Evolutionary conservation across 148 eudicot genomes (phyloP), one percentile per base, ranked within the genome.

Genomic region (Persicaria tinctoria): DNA sequence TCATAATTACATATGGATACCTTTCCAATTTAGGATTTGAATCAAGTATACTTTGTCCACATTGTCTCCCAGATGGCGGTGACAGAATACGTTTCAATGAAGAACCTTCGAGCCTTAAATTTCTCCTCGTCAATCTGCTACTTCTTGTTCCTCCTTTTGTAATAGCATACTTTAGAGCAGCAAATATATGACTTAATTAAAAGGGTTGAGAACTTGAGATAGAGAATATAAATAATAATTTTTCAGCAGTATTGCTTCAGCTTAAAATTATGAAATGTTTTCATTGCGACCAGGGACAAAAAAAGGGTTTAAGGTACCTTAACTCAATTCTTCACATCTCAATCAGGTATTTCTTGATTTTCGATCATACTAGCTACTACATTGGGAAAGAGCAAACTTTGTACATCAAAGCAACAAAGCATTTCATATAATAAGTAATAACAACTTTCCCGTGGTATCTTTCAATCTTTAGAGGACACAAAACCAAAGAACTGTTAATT

Each of bases 91-190:
- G 80, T 50, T 70, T 68, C 76, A 49, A 49, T 23, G 70, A 47
- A 13, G 76, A 73, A 56, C 75, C 64, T 44, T 80, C 74, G 46
- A 74, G 62, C 60, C 55, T 72, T 63, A 87, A 72, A 60, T 75
- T 78, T 48, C 73, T 74, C 79, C 73, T 79, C 85, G 86, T 83
- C 72, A 82, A 55, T 74, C 80, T 88, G 51, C 78, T 82, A 51
- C 54, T 85, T 74, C 77, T 79, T 73, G 74, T 75, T 82, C 82
- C 89, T 51, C 84, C 87, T 80, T 86, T 91, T 80, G 91, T 80
- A 44, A 88, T 5, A n/a, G 98, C 98, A 49, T 97, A 95, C 80
- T 86, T 97, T 95, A 81, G 55, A 45, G 62, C 55, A 56, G 68
- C 23, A 79, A 9, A 53, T 72, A 44, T 46, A 69, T 23, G 6